A percentile compares a stretch with the other conserved stretches of the same genome.
Conservation (phyloP, 2,329 filamentous ascomycete species). For the Rhytidhysteron rufulum region DNA sequence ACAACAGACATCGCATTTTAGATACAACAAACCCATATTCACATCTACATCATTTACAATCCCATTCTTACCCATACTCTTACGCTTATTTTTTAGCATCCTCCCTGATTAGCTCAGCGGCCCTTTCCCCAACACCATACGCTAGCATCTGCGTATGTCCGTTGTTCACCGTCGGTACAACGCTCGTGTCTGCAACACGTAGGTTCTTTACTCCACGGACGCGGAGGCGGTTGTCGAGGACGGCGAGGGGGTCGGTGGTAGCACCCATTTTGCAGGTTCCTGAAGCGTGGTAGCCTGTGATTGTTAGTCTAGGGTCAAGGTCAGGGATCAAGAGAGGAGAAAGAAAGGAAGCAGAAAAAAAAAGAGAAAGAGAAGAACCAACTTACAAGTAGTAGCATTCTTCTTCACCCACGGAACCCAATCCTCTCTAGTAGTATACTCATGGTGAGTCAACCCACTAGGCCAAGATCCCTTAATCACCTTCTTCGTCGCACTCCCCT, state of each 20-base stretch:
- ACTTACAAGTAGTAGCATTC: conserved; percentile 57
- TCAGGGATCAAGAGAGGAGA: neutral
- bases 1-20: too few relatives aligned
- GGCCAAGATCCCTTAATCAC: conserved; percentile 62
- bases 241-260: conserved; percentile 26
- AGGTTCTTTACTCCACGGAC: conserved; percentile 21
- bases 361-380: neutral
- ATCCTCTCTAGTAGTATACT: conserved; percentile 51
- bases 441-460: conserved; percentile 48
- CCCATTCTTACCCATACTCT: too few relatives aligned
- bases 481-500: conserved; percentile 55
- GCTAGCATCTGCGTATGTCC: conserved; percentile 35
- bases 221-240: conserved; percentile 33
- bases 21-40: too few relatives aligned
- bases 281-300: conserved; percentile 50
- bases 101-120: conserved; percentile 28
- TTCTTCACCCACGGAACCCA: conserved; percentile 57
- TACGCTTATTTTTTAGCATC: too few relatives aligned
- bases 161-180: conserved; percentile 24
- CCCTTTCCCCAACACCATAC: conserved; percentile 29
- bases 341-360: neutral
- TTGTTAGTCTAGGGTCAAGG: conserved; percentile 43
- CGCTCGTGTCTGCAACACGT: conserved; percentile 24
- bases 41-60: too few relatives aligned
- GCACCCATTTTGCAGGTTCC: conserved; percentile 55